Conservation (phyloP, 2,329 filamentous ascomycete genomes). For the Neopestalotiopsis rosae region DNA sequence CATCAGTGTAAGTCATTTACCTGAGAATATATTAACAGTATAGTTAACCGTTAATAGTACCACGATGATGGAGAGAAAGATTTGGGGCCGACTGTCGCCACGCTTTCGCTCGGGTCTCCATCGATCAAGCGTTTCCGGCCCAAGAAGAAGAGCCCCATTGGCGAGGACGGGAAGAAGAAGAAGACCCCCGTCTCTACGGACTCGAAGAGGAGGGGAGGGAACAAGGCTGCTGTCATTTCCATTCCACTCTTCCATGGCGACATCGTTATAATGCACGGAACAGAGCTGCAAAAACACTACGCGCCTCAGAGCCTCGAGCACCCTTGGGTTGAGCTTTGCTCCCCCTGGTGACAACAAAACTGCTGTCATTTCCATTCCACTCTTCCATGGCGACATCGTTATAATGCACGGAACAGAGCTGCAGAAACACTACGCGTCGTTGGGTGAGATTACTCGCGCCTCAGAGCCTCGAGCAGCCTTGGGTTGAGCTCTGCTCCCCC, state of each 20-base stretch:
- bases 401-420: constrained; percentile 67
- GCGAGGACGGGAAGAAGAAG: constrained; percentile 32
- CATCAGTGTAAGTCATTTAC: constrained; percentile 53
- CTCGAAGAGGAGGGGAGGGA: not conserved
- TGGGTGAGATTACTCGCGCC: no score
- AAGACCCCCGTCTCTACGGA: no score
- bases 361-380: constrained; percentile 42
- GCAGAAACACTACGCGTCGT: constrained; percentile 57
- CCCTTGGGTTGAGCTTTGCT: no score
- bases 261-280: no score
- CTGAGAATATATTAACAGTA: not conserved
- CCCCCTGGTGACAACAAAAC: constrained; percentile 23
- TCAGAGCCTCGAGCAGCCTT: no score
- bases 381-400: constrained; percentile 69
- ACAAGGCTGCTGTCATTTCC: constrained; percentile 38
- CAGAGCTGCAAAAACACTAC: no score
- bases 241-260: no score
- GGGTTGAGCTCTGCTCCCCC: constrained; percentile 3
- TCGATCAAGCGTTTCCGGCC: constrained; percentile 63
- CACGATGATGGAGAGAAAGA: constrained; percentile 72
- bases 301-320: constrained; percentile 23
- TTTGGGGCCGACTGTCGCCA: constrained; percentile 67
- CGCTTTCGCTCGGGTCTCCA: constrained; percentile 62
- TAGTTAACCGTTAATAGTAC: constrained; percentile 44
- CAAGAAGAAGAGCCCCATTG: constrained; percentile 45